Conservation (phyloP, 345 rosid species). For the Eucalyptus polybractea region DNA sequence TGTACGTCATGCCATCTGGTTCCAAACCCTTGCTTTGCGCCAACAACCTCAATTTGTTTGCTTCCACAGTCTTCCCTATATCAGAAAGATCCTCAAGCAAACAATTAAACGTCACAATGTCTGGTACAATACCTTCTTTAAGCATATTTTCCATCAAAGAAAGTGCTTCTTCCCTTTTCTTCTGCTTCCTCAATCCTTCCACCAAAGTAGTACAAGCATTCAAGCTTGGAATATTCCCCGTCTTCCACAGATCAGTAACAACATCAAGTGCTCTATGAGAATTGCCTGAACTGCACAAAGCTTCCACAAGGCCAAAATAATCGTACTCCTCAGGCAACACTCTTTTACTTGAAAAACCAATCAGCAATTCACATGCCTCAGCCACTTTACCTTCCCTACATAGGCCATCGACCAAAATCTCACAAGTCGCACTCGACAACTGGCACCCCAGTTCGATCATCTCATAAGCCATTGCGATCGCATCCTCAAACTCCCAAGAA, state of each 20-base stretch:
- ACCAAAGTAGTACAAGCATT: slow-evolving; percentile 64
- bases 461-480: slow-evolving; percentile 65
- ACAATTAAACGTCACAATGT: slow-evolving; percentile 68
- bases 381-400: slow-evolving; percentile 30
- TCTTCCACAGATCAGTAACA: slow-evolving; percentile 49
- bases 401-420: slow-evolving; percentile 73
- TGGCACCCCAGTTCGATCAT: slow-evolving; percentile 55
- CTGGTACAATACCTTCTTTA: slow-evolving; percentile 40
- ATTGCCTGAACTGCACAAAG: slow-evolving; percentile 34
- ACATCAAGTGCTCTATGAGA: slow-evolving; percentile 39
- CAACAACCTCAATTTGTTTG: slow-evolving; percentile 50
- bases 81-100: slow-evolving; percentile 63
- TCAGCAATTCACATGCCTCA: slow-evolving; percentile 49
- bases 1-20: slow-evolving; percentile 36
- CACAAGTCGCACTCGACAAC: slow-evolving; percentile 63
- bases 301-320: slow-evolving; percentile 39
- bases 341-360: slow-evolving; percentile 41
- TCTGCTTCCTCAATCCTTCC: slow-evolving; percentile 65
- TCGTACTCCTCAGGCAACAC: slow-evolving; percentile 53
- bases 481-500: slow-evolving; percentile 51
- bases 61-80: slow-evolving; percentile 35
- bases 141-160: slow-evolving; percentile 58
- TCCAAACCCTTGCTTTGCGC: slow-evolving; percentile 58
- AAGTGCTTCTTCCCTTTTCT: slow-evolving; percentile 33
- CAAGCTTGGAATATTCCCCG: slow-evolving; percentile 43